Percentiles rank a stretch among this genome's conserved stretches.
Evolutionary conservation across 169 alveolate species (phyloP).

Genomic region (Plasmodium falciparum): DNA sequence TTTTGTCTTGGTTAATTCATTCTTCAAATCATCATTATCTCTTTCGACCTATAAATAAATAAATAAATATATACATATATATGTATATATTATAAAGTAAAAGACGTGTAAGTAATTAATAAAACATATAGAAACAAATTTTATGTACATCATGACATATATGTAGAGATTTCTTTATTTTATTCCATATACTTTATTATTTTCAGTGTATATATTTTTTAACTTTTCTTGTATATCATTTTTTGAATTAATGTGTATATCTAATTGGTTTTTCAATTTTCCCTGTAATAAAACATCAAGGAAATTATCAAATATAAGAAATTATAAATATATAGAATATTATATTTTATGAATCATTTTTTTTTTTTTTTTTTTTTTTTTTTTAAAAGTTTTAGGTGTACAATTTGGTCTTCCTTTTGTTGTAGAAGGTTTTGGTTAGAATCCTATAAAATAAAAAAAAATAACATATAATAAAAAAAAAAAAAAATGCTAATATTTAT

Average conservation of each 20-base stretch:
- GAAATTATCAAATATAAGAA: not conserved
- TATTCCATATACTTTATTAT: slow-evolving; percentile 15
- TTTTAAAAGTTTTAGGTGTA: not conserved
- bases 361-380: not conserved
- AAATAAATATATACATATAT: not conserved
- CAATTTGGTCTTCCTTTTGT: slow-evolving; percentile 23
- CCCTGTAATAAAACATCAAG: not conserved
- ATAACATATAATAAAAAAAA: not conserved
- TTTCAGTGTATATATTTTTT: slow-evolving; percentile 9
- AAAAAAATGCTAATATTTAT: not conserved
- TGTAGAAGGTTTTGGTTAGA: not conserved
- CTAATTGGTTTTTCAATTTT: slow-evolving; percentile 21
- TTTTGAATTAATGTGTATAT: slow-evolving; percentile 6
- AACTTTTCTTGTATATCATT: slow-evolving; percentile 27
- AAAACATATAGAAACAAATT: not conserved
- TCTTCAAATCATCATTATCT: slow-evolving; percentile 27
- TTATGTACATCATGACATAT: not conserved
- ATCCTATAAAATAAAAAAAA: slow-evolving; percentile 5
- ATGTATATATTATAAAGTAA: not conserved
- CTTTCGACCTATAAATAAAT: slow-evolving; percentile 15
- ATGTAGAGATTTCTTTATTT: not conserved
- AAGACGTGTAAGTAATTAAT: not conserved
- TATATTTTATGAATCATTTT: not conserved
- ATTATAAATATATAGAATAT: not conserved
- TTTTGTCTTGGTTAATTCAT: slow-evolving; percentile 46